Evolutionary conservation across 2,329 filamentous ascomycete genomes (phyloP).

Genomic region (Zymoseptoria crescenta): DNA sequence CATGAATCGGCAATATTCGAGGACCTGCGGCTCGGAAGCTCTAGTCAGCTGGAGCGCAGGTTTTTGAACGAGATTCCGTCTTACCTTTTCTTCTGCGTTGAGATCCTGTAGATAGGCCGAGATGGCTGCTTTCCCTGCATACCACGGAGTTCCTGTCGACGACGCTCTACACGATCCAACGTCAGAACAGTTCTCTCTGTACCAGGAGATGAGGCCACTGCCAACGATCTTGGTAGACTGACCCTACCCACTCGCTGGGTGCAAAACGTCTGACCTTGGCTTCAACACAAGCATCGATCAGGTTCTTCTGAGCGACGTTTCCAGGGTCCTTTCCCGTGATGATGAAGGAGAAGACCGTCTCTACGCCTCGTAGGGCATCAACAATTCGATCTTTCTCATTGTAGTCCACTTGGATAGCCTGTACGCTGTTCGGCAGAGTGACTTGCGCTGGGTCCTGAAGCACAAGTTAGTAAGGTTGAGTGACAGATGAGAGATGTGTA

Average conservation of each 20-base stretch:
- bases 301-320: conserved; percentile 7
- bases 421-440: conserved; percentile 1
- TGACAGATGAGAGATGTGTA: not conserved
- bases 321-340: conserved; percentile 5
- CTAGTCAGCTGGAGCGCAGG: not conserved
- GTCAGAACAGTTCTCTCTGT: not conserved
- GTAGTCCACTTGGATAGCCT: conserved; percentile 4
- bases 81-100: conserved; percentile 42
- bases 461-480: not conserved
- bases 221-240: not conserved
- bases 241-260: conserved; percentile 11
- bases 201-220: not conserved
- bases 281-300: conserved; percentile 9
- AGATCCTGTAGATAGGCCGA: conserved; percentile 45
- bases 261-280: conserved; percentile 9
- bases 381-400: conserved; percentile 1
- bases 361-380: conserved; percentile 1
- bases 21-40: conserved; percentile 31
- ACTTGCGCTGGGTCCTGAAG: conserved; percentile 1
- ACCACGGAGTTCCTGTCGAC: conserved; percentile 31
- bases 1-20: conserved; percentile 52
- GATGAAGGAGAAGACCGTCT: conserved; percentile 12
- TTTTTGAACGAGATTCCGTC: not conserved
- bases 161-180: not conserved
- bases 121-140: conserved; percentile 44